Evolutionary conservation across 768 basidiomycete genomes (phyloP), one percentile per base, ranked within the genome.

Genomic region (Tricholoma furcatifolium): DNA sequence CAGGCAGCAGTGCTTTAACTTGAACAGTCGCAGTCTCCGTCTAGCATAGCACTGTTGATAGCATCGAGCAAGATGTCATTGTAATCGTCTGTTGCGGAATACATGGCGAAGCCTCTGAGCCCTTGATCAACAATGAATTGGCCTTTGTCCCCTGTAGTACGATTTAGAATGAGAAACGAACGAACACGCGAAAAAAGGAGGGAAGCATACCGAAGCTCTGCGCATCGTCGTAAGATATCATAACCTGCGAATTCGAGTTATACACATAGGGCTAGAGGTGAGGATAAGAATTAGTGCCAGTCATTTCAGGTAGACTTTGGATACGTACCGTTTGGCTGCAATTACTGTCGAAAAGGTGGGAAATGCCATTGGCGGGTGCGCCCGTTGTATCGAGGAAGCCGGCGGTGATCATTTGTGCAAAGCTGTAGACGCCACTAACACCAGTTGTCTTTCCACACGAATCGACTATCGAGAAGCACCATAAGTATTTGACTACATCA

Each of bases 321-420:
- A 32, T 7, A 71, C 82, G 30, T 56, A 91, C 89, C 46, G 89
- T 91, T 66, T 89, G 80, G 55, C 81, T 85, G 73, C 89, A 91
- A 2, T 72, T 63, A 57, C n/a, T n/a, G n/a, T 91, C 87, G 57
- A 70, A 88, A 3, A 68, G 54, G 63, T 83, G 81, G n/a, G 72
- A 67, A 43, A 87, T 82, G 5, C 80, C 81, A 1, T 62, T 53
- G 8, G 78, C 78, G 14, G 76, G 66, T 7, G 68, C 66, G 4
- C 85, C 76, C 53, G 77, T 64, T 1, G 66, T 43, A 34, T 63
- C 74, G 52, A 90, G 68, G 72, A 80, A 87, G 6, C 83, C 82
- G 1, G 58, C 69, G 0, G 72, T 59, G 43, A 89, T 72, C 65
- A 91, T 62, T 1, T 78, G 82, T 70, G 78, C 80, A 70, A 85